A percentile compares a stretch with the other conserved stretches of the same genome.
phyloP scores from a whole-genome alignment of 345 rosid genomes.

The Cardamine resedifolia region DNA sequence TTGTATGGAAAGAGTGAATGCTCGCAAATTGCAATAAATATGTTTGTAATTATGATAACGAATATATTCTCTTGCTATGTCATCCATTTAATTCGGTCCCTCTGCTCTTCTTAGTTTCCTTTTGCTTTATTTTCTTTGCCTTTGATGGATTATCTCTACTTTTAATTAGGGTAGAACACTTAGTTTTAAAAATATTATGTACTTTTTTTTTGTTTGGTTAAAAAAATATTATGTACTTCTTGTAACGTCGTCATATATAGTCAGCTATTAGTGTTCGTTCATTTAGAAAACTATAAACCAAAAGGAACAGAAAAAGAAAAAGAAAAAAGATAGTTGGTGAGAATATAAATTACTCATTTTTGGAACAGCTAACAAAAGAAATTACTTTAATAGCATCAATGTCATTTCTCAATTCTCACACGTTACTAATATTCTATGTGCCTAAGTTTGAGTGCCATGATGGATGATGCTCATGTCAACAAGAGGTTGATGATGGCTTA shows the following conservation, averaged over 20 bases:
- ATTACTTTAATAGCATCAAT: neutral
- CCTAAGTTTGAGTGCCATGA: neutral
- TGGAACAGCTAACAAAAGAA: neutral
- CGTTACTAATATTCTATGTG: neutral
- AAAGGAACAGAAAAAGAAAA: too few species aligned
- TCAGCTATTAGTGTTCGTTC: too few species aligned
- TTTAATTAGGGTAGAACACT: neutral
- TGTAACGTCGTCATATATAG: too few species aligned
- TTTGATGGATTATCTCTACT: neutral
- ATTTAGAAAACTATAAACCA: too few species aligned
- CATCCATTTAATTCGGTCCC: neutral
- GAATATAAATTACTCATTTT: neutral
- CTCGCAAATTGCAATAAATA: conserved; percentile 8
- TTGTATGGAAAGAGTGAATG: conserved; percentile 1
- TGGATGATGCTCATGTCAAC: too few species aligned
- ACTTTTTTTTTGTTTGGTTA: too few species aligned
- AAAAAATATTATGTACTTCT: too few species aligned
- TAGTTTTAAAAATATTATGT: neutral
- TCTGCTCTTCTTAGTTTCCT: neutral
- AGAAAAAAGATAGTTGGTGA: too few species aligned
- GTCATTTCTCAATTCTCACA: neutral
- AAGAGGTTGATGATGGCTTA: too few species aligned
- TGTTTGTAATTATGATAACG: neutral
- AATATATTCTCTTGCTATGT: neutral
- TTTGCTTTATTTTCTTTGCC: neutral